Evolutionary conservation across 495 filamentous ascomycete genomes (phyloP).

Genomic region (Trichocladium antarcticum): DNA sequence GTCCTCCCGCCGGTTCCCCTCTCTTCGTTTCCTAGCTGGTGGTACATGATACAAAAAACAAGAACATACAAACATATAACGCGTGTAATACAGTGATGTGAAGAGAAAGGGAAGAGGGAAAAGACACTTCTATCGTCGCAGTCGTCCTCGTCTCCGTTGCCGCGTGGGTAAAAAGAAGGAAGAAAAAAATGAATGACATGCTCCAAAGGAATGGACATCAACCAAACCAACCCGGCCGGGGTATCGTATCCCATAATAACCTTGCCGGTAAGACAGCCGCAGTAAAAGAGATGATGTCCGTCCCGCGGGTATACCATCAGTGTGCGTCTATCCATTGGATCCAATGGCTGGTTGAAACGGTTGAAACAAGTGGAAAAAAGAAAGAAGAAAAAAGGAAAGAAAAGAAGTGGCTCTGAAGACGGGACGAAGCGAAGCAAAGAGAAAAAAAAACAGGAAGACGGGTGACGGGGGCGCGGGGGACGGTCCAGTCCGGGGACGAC

Average conservation of each 20-base stretch:
- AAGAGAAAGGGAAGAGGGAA: not conserved
- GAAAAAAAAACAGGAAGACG: not conserved
- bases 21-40: not conserved
- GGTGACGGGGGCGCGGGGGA: not conserved
- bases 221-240: no score
- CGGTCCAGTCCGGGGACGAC: not conserved
- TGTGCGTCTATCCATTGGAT: no score
- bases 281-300: no score
- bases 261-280: no score
- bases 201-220: not conserved
- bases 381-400: not conserved
- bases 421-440: not conserved
- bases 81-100: not conserved
- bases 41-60: not conserved
- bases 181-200: not conserved
- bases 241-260: no score
- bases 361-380: not conserved
- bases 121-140: no score
- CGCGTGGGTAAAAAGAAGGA: not conserved
- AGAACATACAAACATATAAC: not conserved
- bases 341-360: no score
- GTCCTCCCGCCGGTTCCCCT: not conserved
- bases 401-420: conserved; percentile 3
- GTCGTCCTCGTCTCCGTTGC: no score
- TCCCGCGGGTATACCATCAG: no score